A percentile compares a stretch with the other conserved stretches of the same genome.
Evolutionary conservation across 805 yeast species (phyloP).

Genomic region (Wickerhamiella cacticola): DNA sequence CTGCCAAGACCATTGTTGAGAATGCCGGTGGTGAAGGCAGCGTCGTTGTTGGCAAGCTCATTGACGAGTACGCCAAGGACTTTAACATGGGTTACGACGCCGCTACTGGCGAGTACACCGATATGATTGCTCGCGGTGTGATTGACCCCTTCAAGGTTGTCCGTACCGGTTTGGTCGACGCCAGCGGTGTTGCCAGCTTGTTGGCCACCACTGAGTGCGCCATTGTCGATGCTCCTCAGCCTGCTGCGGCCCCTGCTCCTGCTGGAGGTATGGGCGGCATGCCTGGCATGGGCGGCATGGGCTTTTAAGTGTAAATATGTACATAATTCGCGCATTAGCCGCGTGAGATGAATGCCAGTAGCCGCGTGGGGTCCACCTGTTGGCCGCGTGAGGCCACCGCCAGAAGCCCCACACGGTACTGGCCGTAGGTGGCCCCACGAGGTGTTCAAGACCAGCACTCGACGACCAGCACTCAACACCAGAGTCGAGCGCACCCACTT

Average conservation of each 20-base stretch:
- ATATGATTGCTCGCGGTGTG: conserved; percentile 94
- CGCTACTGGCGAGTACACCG: conserved; percentile 83
- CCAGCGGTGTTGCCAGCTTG: conserved; percentile 93
- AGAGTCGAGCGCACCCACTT: no score
- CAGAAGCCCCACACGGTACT: no score
- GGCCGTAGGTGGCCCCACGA: no score
- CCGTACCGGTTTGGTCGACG: conserved; percentile 88
- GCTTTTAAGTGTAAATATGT: conserved; percentile 15
- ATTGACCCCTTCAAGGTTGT: conserved; percentile 98
- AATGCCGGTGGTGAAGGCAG: conserved; percentile 98
- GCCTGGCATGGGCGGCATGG: conserved; percentile 43
- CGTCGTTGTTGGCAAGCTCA: conserved; percentile 83
- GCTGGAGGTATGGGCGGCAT: conserved; percentile 51
- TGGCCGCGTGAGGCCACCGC: no score
- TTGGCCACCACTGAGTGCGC: conserved; percentile 98
- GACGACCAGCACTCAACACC: no score
- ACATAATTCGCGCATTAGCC: no score
- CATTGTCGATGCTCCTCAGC: conserved; percentile 84
- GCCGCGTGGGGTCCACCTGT: no score
- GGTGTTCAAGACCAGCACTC: no score
- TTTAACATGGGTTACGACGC: conserved; percentile 89
- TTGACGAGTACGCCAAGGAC: conserved; percentile 44
- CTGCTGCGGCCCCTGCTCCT: conserved; percentile 38
- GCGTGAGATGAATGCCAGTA: no score
- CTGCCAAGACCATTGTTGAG: conserved; percentile 89